These are phyloP conservation scores for Phytophthora nicotianae DNA, from an alignment of 352 stramenopile species.

Conservation along the genomic window DNA sequence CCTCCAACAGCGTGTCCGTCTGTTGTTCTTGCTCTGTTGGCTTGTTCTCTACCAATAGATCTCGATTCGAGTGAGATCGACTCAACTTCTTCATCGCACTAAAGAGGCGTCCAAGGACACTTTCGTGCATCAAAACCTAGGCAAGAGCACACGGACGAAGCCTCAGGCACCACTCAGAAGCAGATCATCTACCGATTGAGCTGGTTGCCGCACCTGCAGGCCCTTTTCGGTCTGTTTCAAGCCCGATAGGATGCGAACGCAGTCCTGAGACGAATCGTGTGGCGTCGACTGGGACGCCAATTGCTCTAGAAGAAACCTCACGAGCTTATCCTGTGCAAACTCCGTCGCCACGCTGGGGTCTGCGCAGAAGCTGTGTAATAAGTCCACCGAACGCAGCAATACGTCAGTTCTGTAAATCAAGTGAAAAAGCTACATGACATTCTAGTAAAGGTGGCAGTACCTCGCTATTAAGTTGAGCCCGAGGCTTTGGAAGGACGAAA, in stretches of 20 bases:
- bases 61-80: slow-evolving; percentile 31
- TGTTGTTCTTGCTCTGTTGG: slow-evolving; percentile 22
- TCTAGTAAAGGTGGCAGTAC: slow-evolving; percentile 25
- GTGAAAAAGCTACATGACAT: not conserved
- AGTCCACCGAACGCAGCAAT: slow-evolving; percentile 7
- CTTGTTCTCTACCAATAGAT: slow-evolving; percentile 26
- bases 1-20: slow-evolving; percentile 28
- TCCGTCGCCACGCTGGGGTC: slow-evolving; percentile 48
- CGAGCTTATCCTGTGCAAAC: slow-evolving; percentile 74
- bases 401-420: not conserved
- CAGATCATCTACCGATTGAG: slow-evolving; percentile 24
- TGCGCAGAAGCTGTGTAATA: slow-evolving; percentile 60
- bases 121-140: slow-evolving; percentile 56
- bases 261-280: slow-evolving; percentile 49
- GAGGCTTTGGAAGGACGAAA: slow-evolving; percentile 79
- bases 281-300: slow-evolving; percentile 34
- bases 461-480: slow-evolving; percentile 84
- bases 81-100: slow-evolving; percentile 51
- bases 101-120: slow-evolving; percentile 50
- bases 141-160: slow-evolving; percentile 27
- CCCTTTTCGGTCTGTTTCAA: slow-evolving; percentile 57
- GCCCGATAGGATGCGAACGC: slow-evolving; percentile 53
- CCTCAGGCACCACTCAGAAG: slow-evolving; percentile 23
- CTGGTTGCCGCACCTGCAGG: slow-evolving; percentile 33
- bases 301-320: slow-evolving; percentile 62